Base-by-base conservation (phyloP, 495 filamentous ascomycete genomes). In the Hyaloscypha bicolor region DNA sequence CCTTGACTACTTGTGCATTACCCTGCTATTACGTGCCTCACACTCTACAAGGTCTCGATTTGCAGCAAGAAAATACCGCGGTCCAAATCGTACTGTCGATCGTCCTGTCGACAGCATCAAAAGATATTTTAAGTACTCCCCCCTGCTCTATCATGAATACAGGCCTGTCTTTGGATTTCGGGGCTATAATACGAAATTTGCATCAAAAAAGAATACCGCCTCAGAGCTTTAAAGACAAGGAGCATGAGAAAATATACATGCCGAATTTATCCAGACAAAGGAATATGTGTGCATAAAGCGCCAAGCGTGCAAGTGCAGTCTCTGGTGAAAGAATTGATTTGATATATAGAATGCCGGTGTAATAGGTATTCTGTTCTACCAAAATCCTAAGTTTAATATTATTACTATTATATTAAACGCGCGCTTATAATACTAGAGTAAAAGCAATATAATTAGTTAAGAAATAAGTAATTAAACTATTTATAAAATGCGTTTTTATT, bases 231-330 rank as follows among this genome's bases (percentile, higher is more conserved):
- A 16, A 62, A n/a, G 59, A 64, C 52, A 64, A 33, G 21, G 45
- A 55, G 62, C 25, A 33, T 64, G 55, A 64, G 52, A 57, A 65
- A 65, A 65, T 59, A 16, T 58, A 57, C 39, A 39, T 65, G 51
- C 63, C 63, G 63, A 65, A 65, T 65, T 65, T 65, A 65, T 65
- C 52, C 63, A 31, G 63, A 58, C 22, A 58, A 65, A 65, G 53
- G 63, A 57, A 65, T 56, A 59, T 45, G 33, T 42, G 35, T 53
- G n/a, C 39, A 65, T 59, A 58, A 25, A 65, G 39, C 33, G 63
- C 33, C 21, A 63, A 63, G 63, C 63, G n/a, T n/a, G n/a, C n/a
- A n/a, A n/a, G n/a, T n/a, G n/a, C n/a, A n/a, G n/a, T n/a, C n/a
- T n/a, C n/a, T n/a, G n/a, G n/a, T n/a, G n/a, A n/a, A n/a, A n/a